Evolutionary conservation across 2,329 filamentous ascomycete genomes (phyloP).

Genomic region (Microdochium nivale): DNA sequence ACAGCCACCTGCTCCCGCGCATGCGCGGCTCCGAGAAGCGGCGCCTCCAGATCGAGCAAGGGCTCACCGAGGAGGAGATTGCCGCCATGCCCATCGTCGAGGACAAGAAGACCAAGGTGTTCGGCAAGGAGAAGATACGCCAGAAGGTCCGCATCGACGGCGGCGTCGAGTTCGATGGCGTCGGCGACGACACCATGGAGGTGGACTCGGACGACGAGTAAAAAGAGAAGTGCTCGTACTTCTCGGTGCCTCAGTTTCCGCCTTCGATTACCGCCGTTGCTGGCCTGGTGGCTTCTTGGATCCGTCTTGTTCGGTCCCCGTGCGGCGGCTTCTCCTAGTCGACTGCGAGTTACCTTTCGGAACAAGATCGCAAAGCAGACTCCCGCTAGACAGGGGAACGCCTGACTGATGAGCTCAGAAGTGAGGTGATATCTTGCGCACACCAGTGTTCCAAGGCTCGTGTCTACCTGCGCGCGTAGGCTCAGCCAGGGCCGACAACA

Average conservation of each 20-base stretch:
- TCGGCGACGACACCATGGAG: conserved; percentile 29
- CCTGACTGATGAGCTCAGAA: too few species aligned
- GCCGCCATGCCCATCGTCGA: conserved; percentile 5
- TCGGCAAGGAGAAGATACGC: conserved; percentile 30
- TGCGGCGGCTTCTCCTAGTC: neutral
- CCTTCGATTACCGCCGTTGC: neutral
- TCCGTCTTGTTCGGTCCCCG: neutral
- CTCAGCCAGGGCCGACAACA: too few species aligned
- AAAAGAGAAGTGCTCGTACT: neutral
- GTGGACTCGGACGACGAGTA: conserved; percentile 25
- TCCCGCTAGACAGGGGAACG: too few species aligned
- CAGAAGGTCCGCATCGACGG: conserved; percentile 28
- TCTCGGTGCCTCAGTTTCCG: neutral
- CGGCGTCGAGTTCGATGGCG: conserved; percentile 31
- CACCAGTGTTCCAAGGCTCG: too few species aligned
- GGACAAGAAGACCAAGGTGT: conserved; percentile 23
- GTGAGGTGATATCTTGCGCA: too few species aligned
- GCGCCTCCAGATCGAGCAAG: conserved; percentile 35
- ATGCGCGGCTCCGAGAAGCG: conserved; percentile 56
- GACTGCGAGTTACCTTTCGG: neutral
- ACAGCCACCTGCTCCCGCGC: conserved; percentile 82
- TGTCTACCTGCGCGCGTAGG: too few species aligned
- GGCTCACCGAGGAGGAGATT: conserved; percentile 22
- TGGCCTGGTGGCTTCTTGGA: neutral
- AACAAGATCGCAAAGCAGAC: too few species aligned